phyloP scores from a whole-genome alignment of 257 asterid species.

The Verbena officinalis region DNA sequence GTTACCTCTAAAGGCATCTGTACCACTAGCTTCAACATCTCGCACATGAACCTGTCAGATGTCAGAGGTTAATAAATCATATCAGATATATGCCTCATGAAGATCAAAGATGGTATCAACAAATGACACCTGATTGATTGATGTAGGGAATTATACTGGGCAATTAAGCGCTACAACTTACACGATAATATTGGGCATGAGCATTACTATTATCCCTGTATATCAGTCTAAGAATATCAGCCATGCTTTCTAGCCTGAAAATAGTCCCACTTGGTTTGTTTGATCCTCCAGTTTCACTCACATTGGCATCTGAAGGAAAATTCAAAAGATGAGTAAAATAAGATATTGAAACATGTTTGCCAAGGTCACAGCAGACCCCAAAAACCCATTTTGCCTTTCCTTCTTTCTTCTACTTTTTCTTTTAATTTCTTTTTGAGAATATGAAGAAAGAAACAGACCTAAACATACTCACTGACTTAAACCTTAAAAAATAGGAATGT shows the following conservation, averaged over 20 bases:
- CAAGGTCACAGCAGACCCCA: constrained; percentile 4
- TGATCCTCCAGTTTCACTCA: constrained; percentile 57
- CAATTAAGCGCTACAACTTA: constrained; percentile 45
- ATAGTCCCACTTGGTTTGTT: constrained; percentile 56
- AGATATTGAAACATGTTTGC: background rate
- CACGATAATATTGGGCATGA: constrained; percentile 90
- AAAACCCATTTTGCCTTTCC: background rate
- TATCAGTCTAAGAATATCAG: constrained; percentile 72
- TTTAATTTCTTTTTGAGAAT: constrained; percentile 1
- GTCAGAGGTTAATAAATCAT: constrained; percentile 33
- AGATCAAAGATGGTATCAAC: constrained; percentile 5
- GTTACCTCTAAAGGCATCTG: constrained; percentile 72
- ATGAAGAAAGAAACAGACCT: constrained; percentile 6
- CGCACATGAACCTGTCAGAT: constrained; percentile 78
- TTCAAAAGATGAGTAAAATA: constrained; percentile 21
- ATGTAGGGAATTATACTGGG: constrained; percentile 6
- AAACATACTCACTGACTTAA: background rate
- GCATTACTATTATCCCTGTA: constrained; percentile 61
- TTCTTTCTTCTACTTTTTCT: too few species aligned
- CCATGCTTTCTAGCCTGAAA: constrained; percentile 83
- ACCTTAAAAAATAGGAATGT: constrained; percentile 27
- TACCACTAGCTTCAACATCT: constrained; percentile 67
- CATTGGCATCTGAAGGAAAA: constrained; percentile 55
- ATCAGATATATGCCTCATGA: constrained; percentile 29
- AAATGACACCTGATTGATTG: background rate